Conservation (phyloP, 257 asterid genomes). For the Fraxinus americana region DNA sequence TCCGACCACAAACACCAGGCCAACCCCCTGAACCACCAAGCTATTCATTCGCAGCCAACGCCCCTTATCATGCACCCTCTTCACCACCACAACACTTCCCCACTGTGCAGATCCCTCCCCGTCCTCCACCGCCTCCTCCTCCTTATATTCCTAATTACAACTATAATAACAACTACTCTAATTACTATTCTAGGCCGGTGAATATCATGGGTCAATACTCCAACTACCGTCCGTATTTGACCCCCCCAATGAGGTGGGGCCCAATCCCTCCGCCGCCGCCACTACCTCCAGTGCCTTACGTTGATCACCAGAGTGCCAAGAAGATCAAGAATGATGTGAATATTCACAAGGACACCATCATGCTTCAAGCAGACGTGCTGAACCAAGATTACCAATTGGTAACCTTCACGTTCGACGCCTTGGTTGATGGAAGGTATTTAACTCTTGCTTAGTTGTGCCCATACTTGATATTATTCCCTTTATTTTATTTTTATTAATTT, state of each 20-base stretch:
- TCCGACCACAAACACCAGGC: slow-evolving; percentile 12
- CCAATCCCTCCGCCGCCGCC: slow-evolving; percentile 37
- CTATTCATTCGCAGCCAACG: slow-evolving; percentile 51
- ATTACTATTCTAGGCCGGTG: slow-evolving; percentile 41
- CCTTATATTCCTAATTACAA: slow-evolving; percentile 30
- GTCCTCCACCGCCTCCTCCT: slow-evolving; percentile 31
- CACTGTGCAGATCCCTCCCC: slow-evolving; percentile 26
- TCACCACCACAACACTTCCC: slow-evolving; percentile 34
- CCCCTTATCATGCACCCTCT: slow-evolving; percentile 43
- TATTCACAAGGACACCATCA: slow-evolving; percentile 78
- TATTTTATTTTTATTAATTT: slow-evolving; percentile 1
- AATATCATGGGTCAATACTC: slow-evolving; percentile 36
- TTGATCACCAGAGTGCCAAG: slow-evolving; percentile 78
- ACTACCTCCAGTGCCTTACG: slow-evolving; percentile 64
- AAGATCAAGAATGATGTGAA: slow-evolving; percentile 86
- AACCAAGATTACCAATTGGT: slow-evolving; percentile 64
- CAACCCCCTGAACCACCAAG: slow-evolving; percentile 40
- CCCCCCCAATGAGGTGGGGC: slow-evolving; percentile 48
- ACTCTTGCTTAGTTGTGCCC: not conserved
- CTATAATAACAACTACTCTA: slow-evolving; percentile 38
- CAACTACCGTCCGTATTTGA: slow-evolving; percentile 48
- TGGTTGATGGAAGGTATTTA: slow-evolving; percentile 82
- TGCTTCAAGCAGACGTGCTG: slow-evolving; percentile 58
- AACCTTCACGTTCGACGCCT: slow-evolving; percentile 82
- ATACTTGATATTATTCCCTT: not conserved